A percentile compares a stretch with the other conserved stretches of the same genome.
phyloP scores from a whole-genome alignment of 2,329 filamentous ascomycete genomes.

The Colletotrichum neosansevieriae region DNA sequence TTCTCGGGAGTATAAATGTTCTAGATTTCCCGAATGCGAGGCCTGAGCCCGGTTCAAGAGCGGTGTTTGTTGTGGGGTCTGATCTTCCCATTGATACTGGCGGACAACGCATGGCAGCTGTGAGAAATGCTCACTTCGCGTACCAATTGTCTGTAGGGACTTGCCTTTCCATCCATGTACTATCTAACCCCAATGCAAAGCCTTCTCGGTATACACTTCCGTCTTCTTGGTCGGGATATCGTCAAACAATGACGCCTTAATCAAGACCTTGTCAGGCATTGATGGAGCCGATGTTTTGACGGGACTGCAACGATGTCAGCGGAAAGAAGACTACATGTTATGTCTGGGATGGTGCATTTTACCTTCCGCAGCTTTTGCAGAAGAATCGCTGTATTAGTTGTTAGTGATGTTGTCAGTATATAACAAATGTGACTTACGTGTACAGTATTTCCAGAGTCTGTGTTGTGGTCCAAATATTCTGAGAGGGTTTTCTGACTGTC shows the following conservation, averaged over 20 bases:
- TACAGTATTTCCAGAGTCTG: constrained; percentile 27
- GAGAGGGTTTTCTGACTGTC: constrained; percentile 17
- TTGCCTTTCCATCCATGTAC: too few relatives aligned
- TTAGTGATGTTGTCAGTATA: too few relatives aligned
- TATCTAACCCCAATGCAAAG: constrained; percentile 13
- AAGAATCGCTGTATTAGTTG: constrained; percentile 16
- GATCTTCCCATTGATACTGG: too few relatives aligned
- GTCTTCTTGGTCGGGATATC: constrained; percentile 22
- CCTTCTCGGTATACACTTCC: constrained; percentile 12
- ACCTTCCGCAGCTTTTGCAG: constrained; percentile 35
- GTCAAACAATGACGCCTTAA: constrained; percentile 36
- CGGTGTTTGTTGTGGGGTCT: too few relatives aligned
- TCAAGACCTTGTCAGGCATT: constrained; percentile 5
- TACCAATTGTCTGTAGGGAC: too few relatives aligned
- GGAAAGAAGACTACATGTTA: neutral
- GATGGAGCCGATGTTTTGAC: constrained; percentile 8
- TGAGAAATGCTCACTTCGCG: too few relatives aligned
- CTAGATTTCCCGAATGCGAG: too few relatives aligned
- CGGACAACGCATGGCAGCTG: too few relatives aligned
- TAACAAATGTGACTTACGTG: constrained; percentile 1
- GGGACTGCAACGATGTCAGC: neutral
- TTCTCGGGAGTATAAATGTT: too few relatives aligned
- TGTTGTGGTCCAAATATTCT: constrained; percentile 30
- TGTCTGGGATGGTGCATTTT: too few relatives aligned
- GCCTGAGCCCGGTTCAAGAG: too few relatives aligned